Percentiles rank a stretch among this genome's conserved stretches.
Conservation (phyloP, 2,329 filamentous ascomycete genomes). For the Aspergillus felis region DNA sequence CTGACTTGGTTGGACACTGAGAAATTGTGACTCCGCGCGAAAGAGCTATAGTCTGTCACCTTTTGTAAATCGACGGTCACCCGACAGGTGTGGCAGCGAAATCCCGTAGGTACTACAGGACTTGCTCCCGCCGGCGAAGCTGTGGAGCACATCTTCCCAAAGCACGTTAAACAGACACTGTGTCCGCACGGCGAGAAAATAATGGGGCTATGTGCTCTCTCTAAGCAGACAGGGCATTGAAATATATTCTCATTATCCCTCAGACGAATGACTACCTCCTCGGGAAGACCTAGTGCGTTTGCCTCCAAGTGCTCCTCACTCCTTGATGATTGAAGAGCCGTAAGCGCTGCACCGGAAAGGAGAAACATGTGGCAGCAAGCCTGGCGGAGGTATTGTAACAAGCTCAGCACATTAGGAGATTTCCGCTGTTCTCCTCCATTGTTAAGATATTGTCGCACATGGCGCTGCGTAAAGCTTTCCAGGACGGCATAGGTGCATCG, state of each 20-base stretch:
- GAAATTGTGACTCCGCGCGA: constrained; percentile 61
- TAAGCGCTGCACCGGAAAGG: constrained; percentile 38
- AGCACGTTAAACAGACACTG: constrained; percentile 71
- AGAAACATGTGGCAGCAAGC: constrained; percentile 74
- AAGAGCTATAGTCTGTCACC: constrained; percentile 69
- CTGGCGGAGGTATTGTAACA: constrained; percentile 75
- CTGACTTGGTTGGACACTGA: not conserved
- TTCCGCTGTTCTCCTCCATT: constrained; percentile 64
- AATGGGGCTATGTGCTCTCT: constrained; percentile 67
- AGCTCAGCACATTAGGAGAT: constrained; percentile 75
- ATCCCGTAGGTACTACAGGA: too few relatives aligned
- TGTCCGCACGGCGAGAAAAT: constrained; percentile 85
- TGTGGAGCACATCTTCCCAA: constrained; percentile 64
- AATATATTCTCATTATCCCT: constrained; percentile 55
- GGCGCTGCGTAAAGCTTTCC: constrained; percentile 62
- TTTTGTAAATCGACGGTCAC: constrained; percentile 61
- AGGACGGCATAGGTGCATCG: constrained; percentile 61
- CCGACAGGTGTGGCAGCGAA: constrained; percentile 69
- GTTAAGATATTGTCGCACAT: constrained; percentile 73
- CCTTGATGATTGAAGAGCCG: too few relatives aligned
- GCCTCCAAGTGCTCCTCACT: constrained; percentile 54
- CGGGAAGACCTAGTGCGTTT: constrained; percentile 58
- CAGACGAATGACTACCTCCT: constrained; percentile 63
- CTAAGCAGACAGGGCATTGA: constrained; percentile 79
- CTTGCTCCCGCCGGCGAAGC: constrained; percentile 48